Evolutionary conservation across 163 green algal genomes (phyloP).

Genomic region (Scenedesmus sp.): DNA sequence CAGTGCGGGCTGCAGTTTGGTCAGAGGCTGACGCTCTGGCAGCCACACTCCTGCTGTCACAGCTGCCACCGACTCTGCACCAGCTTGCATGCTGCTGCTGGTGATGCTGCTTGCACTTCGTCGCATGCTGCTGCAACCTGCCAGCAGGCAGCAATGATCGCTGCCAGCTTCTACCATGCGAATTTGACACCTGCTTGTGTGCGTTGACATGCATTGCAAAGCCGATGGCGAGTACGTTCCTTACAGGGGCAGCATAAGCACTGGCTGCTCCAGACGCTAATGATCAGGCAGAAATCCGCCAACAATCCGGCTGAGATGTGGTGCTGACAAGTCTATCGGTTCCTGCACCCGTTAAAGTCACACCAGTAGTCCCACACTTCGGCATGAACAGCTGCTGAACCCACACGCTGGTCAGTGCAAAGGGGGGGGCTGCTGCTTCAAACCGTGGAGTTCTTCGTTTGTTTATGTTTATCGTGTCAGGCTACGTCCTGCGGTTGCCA

Average conservation of each 20-base stretch:
- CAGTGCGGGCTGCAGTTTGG: neutral
- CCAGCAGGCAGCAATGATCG: neutral
- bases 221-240: neutral
- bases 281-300: neutral
- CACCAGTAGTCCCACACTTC: neutral
- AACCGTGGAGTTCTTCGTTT: neutral
- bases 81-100: neutral
- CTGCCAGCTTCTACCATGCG: neutral
- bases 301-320: neutral
- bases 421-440: neutral
- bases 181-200: neutral
- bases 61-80: neutral
- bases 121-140: neutral
- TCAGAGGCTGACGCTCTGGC: slow-evolving; percentile 11
- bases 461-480: neutral
- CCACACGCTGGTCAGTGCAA: neutral
- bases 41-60: neutral
- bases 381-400: neutral
- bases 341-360: neutral
- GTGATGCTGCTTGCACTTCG: neutral
- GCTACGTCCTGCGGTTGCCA: neutral
- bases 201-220: neutral
- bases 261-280: neutral
- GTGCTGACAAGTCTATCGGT: too few relatives aligned
- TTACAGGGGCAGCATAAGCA: neutral